Conservation (phyloP, 805 yeast species). For the Saccharomycopsis sp. region DNA sequence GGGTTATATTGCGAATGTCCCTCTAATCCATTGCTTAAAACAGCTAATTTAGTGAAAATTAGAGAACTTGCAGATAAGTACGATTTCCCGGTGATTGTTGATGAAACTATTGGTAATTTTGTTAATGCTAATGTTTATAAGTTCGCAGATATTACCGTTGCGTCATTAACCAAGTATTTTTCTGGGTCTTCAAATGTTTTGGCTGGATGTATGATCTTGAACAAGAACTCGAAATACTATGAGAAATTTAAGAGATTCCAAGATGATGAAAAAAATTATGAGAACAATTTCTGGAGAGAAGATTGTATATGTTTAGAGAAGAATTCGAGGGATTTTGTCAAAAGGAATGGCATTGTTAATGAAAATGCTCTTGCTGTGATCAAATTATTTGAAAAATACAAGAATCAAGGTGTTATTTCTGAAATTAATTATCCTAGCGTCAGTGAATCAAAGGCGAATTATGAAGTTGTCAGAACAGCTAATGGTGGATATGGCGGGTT, state of each 20-base stretch:
- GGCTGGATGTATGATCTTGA: constrained; percentile 85
- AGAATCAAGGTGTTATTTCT: constrained; percentile 43
- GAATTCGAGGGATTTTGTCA: constrained; percentile 82
- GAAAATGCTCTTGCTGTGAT: constrained; percentile 49
- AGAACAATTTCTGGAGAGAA: constrained; percentile 84
- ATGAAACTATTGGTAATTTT: constrained; percentile 92
- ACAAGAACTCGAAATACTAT: constrained; percentile 54
- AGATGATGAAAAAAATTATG: constrained; percentile 48
- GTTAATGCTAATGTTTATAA: constrained; percentile 75
- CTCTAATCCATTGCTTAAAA: constrained; percentile 82
- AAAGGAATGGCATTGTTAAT: constrained; percentile 50
- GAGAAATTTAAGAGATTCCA: constrained; percentile 42
- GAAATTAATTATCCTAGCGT: constrained; percentile 67
- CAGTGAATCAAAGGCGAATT: constrained; percentile 46
- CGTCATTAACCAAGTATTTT: constrained; percentile 86
- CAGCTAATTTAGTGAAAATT: constrained; percentile 69
- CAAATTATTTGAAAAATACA: constrained; percentile 38
- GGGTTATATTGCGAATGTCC: constrained; percentile 86
- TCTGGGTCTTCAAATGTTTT: constrained; percentile 93
- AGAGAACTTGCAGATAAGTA: constrained; percentile 59
- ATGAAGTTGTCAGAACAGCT: constrained; percentile 60
- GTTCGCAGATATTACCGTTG: constrained; percentile 78
- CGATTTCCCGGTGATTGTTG: constrained; percentile 76
- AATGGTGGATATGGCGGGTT: constrained; percentile 88
- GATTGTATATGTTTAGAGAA: constrained; percentile 90